Evolutionary conservation across 169 alveolate species (phyloP).

Genomic region (Plasmodium gonderi): DNA sequence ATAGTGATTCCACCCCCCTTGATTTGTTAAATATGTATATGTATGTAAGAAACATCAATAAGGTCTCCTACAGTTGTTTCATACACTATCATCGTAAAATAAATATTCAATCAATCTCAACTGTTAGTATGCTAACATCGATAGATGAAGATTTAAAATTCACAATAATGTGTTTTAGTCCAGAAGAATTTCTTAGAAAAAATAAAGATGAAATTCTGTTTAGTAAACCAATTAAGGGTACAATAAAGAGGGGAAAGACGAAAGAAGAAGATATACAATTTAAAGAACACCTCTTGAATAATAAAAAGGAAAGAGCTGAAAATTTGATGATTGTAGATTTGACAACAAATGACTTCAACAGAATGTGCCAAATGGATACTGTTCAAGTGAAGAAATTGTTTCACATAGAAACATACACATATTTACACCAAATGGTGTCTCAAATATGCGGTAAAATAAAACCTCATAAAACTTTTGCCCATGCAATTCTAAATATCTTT

Average conservation of each 20-base stretch:
- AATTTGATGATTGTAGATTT: conserved; percentile 81
- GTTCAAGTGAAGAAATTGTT: conserved; percentile 72
- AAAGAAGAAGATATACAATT: conserved; percentile 68
- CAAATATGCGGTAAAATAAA: conserved; percentile 68
- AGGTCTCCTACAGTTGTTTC: conserved; percentile 20
- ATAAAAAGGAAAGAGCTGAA: conserved; percentile 79
- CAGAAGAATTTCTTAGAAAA: conserved; percentile 77
- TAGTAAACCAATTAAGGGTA: conserved; percentile 81
- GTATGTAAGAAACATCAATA: conserved; percentile 48
- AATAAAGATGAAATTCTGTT: conserved; percentile 59
- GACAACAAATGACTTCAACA: conserved; percentile 77
- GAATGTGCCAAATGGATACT: conserved; percentile 72
- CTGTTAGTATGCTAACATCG: background rate
- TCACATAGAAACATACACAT: conserved; percentile 73
- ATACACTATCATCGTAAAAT: background rate
- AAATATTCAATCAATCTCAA: background rate
- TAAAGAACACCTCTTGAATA: conserved; percentile 36
- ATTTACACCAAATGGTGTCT: conserved; percentile 79
- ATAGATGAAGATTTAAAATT: background rate
- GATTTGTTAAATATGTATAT: conserved; percentile 17
- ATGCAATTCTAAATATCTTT: conserved; percentile 75
- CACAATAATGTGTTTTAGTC: conserved; percentile 71
- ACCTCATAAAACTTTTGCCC: conserved; percentile 17
- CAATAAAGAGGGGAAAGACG: conserved; percentile 74
- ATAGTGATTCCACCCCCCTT: background rate